Evolutionary conservation across 495 filamentous ascomycete genomes (phyloP), one percentile per base, ranked within the genome.

Genomic region (Monascus purpureus): DNA sequence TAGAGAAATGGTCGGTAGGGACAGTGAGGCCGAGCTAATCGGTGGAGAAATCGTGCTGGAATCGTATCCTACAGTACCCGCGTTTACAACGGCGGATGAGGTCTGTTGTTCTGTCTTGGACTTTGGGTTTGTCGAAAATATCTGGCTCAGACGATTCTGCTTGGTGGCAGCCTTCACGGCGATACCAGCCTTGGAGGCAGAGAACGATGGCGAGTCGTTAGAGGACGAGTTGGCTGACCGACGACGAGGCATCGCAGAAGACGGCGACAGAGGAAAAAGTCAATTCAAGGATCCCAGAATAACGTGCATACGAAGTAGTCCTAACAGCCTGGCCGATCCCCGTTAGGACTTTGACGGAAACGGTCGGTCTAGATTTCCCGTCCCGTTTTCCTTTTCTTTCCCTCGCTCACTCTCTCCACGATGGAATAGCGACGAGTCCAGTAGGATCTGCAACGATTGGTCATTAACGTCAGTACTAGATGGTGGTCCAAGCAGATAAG

Each of bases 1-100:
- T 20, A 96, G 70, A 16, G 80, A 93, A 39, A 97, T 97, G 28
- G 80, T 86, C 20, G 90, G 90, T 46, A 96, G 59, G 26, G 84
- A 85, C 40, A 88, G 55, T 45, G 75, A 73, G 18, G 83, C 61
- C 24, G 76, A 72, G 33, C 72, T 77, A 42, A 82, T 78, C 32
- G 72, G 64, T 24, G 77, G 68, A 29, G 75, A 67, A 20, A 75
- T 60, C 13, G 40, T 44, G 31, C 33, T 52, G 35, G 65, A 62
- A 56, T 80, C 69, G 42, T 67, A 59, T 22, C 63, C 52, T 33
- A 63, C 60, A 45, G 67, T 63, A 20, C 70, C 64, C 43, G 70
- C 68, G 43, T 77, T 70, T 2, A 81, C 62, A 31, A 75, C 64
- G 40, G 74, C 57, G 26, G 67, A 59, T 26, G 62, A 63, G 34